phyloP scores from a whole-genome alignment of 2,329 filamentous ascomycete genomes.

The Amesomyces nigricolor region DNA sequence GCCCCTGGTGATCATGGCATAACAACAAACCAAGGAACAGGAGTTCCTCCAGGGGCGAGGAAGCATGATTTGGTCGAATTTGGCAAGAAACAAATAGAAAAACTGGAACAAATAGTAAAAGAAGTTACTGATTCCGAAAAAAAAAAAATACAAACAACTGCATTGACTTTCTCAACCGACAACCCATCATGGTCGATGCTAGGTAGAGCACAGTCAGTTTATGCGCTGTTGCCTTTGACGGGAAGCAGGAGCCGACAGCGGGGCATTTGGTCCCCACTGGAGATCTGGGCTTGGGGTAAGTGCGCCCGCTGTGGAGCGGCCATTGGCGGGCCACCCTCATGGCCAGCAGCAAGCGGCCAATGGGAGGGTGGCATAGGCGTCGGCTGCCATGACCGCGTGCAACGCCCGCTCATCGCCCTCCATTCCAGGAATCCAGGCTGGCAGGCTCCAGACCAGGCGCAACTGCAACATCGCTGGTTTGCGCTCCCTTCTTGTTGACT shows the following conservation, averaged over 20 bases:
- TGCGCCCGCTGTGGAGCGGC: conserved; percentile 6
- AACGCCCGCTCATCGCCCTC: conserved; percentile 11
- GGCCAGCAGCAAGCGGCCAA: conserved; percentile 13
- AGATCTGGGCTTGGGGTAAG: conserved; percentile 12
- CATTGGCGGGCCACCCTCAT: conserved; percentile 2
- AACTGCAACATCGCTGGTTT: neutral
- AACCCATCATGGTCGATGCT: no score
- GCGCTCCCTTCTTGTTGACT: neutral
- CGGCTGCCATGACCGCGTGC: conserved; percentile 16
- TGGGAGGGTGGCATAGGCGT: conserved; percentile 6
- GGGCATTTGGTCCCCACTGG: conserved; percentile 1
- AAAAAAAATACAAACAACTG: no score
- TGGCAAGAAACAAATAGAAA: no score
- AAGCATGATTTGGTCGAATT: no score
- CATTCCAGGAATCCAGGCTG: neutral
- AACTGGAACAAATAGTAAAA: no score
- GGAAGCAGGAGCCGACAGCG: conserved; percentile 6
- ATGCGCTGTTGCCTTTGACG: conserved; percentile 5
- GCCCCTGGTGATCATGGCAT: no score
- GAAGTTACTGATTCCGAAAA: no score
- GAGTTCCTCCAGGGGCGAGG: no score
- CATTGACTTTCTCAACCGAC: no score
- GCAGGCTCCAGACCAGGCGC: conserved; percentile 5
- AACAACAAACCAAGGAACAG: no score
- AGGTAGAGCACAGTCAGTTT: no score